Evolutionary conservation across 202 grass and related monocot species (phyloP).

Genomic region (Eragrostis tef): DNA sequence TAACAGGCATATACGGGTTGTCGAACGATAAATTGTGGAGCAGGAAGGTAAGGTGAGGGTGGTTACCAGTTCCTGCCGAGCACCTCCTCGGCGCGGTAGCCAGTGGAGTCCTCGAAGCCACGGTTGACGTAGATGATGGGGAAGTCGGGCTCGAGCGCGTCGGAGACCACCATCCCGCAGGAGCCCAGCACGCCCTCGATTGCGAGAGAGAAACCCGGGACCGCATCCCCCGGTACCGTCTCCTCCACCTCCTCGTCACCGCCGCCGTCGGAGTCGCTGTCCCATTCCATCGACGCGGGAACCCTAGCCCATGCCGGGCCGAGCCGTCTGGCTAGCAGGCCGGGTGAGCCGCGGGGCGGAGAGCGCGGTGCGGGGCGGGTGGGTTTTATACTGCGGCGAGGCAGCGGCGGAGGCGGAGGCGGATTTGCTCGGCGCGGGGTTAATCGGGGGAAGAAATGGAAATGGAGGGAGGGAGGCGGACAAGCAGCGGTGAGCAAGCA

Average conservation of each 20-base stretch:
- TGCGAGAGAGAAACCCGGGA: slow-evolving; percentile 61
- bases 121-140: slow-evolving; percentile 98
- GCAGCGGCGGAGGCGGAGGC: background rate
- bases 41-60: background rate
- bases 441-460: background rate
- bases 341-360: background rate
- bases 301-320: slow-evolving; percentile 44
- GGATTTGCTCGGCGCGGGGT: background rate
- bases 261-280: slow-evolving; percentile 83
- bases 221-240: slow-evolving; percentile 29
- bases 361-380: background rate
- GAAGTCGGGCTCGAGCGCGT: slow-evolving; percentile 89
- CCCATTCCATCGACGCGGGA: slow-evolving; percentile 81
- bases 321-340: too few species aligned
- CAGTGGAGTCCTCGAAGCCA: slow-evolving; percentile 82
- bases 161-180: slow-evolving; percentile 84
- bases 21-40: background rate
- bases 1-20: background rate
- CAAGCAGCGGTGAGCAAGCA: background rate
- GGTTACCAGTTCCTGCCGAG: slow-evolving; percentile 88
- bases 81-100: slow-evolving; percentile 94
- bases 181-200: slow-evolving; percentile 75
- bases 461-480: background rate
- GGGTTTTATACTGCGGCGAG: background rate
- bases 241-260: slow-evolving; percentile 60